A percentile compares a stretch with the other conserved stretches of the same genome.
These are phyloP conservation scores for Claviceps maximensis DNA, from an alignment of 2,329 filamentous ascomycete species.

Conservation along the genomic window DNA sequence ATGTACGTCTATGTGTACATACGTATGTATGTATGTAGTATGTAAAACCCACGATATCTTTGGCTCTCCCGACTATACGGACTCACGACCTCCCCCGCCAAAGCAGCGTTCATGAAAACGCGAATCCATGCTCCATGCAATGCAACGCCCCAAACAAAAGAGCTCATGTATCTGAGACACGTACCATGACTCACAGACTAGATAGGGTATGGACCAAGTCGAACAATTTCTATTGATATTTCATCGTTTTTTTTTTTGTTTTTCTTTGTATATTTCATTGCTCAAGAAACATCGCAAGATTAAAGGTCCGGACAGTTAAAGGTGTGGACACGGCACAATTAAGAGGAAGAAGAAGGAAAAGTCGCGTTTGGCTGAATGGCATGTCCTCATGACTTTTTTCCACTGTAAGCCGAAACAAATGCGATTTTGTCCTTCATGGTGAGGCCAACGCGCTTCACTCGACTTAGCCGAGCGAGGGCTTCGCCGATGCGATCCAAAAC, in stretches of 20 bases:
- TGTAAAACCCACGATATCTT: too few relatives aligned
- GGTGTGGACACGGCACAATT: neutral
- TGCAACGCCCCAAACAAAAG: slow-evolving; percentile 8
- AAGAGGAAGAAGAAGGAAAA: neutral
- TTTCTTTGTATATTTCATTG: too few relatives aligned
- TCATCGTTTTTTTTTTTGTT: neutral
- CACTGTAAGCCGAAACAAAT: slow-evolving; percentile 59
- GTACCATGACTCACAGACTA: neutral
- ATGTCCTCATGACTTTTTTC: slow-evolving; percentile 22
- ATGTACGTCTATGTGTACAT: too few relatives aligned
- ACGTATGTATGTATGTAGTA: too few relatives aligned
- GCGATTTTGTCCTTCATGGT: slow-evolving; percentile 70
- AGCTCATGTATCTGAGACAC: neutral
- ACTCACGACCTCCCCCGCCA: too few relatives aligned
- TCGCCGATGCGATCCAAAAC: slow-evolving; percentile 72
- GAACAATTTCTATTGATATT: neutral
- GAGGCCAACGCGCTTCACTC: slow-evolving; percentile 79
- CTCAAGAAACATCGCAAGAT: too few relatives aligned
- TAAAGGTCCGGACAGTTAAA: neutral
- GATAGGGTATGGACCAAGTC: neutral
- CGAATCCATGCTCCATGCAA: slow-evolving; percentile 11
- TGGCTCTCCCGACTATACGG: too few relatives aligned
- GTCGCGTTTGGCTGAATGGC: neutral
- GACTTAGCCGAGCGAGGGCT: slow-evolving; percentile 69
- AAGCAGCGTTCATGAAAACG: neutral